These are phyloP conservation scores for Orbilia quercus DNA, from an alignment of 2,329 filamentous ascomycete species.

Conservation along the genomic window DNA sequence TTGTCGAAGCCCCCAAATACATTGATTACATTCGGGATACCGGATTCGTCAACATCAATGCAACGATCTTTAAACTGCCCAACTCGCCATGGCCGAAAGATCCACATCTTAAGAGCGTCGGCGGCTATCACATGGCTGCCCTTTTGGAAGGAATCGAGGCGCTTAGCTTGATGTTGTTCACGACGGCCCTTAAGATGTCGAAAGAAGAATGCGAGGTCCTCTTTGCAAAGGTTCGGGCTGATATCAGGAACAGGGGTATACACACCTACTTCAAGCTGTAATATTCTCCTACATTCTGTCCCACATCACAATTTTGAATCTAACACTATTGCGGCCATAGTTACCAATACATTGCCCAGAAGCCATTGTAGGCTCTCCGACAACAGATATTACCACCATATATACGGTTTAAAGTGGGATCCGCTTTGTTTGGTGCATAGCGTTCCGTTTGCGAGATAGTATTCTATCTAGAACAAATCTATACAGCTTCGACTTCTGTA, in stretches of 20 bases:
- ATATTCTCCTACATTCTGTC: conserved; percentile 43
- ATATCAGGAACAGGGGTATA: conserved; percentile 62
- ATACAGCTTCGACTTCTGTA: too few species aligned
- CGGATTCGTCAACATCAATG: conserved; percentile 64
- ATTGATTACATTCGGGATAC: conserved; percentile 59
- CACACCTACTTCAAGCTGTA: conserved; percentile 64
- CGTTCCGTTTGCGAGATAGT: too few species aligned
- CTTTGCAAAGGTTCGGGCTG: conserved; percentile 66
- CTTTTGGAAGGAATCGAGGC: conserved; percentile 67
- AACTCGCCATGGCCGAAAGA: conserved; percentile 67
- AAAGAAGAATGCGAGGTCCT: conserved; percentile 67
- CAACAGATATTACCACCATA: not conserved
- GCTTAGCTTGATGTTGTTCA: conserved; percentile 68
- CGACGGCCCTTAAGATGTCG: conserved; percentile 67
- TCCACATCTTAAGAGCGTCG: conserved; percentile 65
- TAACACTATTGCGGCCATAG: conserved; percentile 8
- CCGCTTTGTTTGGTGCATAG: too few species aligned
- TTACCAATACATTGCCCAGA: conserved; percentile 20
- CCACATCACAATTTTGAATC: not conserved
- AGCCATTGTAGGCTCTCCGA: not conserved
- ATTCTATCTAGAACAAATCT: too few species aligned
- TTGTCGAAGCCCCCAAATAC: conserved; percentile 57
- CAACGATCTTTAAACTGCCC: conserved; percentile 65
- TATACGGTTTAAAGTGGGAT: not conserved
- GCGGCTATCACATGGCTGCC: conserved; percentile 55